Base-by-base conservation (phyloP, 2,329 filamentous ascomycete species). In the Atkinsonella texensis region DNA sequence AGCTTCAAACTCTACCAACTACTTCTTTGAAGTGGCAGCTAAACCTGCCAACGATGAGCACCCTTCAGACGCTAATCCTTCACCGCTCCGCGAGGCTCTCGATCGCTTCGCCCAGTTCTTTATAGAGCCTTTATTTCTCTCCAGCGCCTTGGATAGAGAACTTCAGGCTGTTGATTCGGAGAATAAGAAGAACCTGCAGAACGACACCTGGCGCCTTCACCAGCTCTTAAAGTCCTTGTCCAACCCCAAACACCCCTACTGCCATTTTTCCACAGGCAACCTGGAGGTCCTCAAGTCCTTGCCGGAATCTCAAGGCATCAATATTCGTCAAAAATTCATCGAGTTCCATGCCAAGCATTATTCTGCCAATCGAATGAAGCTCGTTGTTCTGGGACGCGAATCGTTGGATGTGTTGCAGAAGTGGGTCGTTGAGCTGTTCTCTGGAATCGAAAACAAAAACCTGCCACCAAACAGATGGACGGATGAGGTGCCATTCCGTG, bases 171-270 rank as follows among this genome's bases (percentile, higher is more conserved):
- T 96, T 18, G 89, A 96, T 63, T 95, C 89, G 5, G 90, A 96
- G 68, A 95, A 96, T 71, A 95, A 95, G 77, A 96, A 96, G 77
- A 96, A 96, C 60, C 72, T 96, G 47, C 90, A 96, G 69, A 91
- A 81, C 64, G 90, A 96, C 62, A 79, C 80, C 52, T 95, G 90
- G 89, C 81, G 90, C 15, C 70, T 95, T 56, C 82, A 91, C 62
- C 90, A 96, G 68, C 75, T 96, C 23, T 86, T 88, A 63, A 95
- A 95, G 70, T 85, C 85, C 3, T 71, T 93, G n/a, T 88, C 89
- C 2, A 95, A 91, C 66, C 84, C 87, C 3, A 81, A 84, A 13
- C 90, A 96, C 61, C 90, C 90, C 0, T 95, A 87, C 65, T 87
- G 87, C 65, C 86, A 95, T 62, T 96, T 96, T 65, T 90, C 87